Conservation (phyloP, 208 protist species). For the Acanthamoeba royreba region DNA sequence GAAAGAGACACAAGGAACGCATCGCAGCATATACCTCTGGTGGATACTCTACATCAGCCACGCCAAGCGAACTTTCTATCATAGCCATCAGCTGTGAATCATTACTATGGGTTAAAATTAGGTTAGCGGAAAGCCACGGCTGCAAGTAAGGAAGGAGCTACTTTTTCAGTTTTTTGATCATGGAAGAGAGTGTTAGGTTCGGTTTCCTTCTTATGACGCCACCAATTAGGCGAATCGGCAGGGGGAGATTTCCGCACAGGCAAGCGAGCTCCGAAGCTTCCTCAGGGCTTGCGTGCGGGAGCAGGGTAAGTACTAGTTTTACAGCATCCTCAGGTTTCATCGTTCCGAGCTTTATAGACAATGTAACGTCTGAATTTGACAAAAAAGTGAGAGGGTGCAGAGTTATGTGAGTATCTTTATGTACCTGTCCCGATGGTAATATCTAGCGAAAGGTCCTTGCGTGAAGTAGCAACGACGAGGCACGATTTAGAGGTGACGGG, state of each 20-base stretch:
- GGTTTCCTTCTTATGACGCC: not conserved
- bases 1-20: not conserved
- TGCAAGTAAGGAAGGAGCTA: not conserved
- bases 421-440: not conserved
- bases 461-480: conserved; percentile 24
- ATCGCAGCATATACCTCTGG: not conserved
- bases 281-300: not conserved
- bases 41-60: not conserved
- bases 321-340: not conserved
- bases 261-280: not conserved
- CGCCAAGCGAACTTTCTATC: not conserved
- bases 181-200: not conserved
- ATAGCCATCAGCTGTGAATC: not conserved
- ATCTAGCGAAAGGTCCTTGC: conserved; percentile 50
- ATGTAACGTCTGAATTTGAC: not conserved
- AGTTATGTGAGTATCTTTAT: not conserved
- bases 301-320: not conserved
- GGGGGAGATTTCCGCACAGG: not conserved
- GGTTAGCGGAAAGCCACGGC: no score
- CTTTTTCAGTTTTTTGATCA: not conserved
- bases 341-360: not conserved
- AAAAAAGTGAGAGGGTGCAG: not conserved
- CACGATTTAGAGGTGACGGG: conserved; percentile 8
- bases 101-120: not conserved
- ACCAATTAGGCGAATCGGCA: not conserved